Base-by-base conservation (phyloP, 306 rosid genomes). In the Psophocarpus tetragonolobus region DNA sequence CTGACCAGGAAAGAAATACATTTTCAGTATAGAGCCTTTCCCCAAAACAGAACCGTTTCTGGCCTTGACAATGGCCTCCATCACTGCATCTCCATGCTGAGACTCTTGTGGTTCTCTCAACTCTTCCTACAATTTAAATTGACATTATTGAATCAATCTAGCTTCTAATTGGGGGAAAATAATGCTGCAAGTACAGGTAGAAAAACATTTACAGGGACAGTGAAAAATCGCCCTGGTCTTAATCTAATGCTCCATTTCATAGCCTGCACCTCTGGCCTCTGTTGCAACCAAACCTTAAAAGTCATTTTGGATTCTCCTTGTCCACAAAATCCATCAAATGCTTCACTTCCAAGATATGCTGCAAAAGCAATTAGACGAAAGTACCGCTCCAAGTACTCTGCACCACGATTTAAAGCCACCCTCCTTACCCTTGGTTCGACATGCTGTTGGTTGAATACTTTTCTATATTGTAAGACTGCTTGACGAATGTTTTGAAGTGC, bases 1-100 rank as follows among this genome's bases (percentile, higher is more conserved):
- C 82, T 88, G 95, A 79, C 97, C 97, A 54, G 95, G 97, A 84
- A 92, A 92, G 85, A 92, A 90, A 73, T 92, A 92, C 93, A 92
- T 90, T 87, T 92, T 88, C 80, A 92, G 88, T 61, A 92, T 92
- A 61, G 90, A 90, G 11, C 97, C 97, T 81, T 92, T 88, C 51
- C 95, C 97, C 79, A 92, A 82, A 81, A 90, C 95, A 45, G 91
- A 88, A 48, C 97, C 97, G 14, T 77, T 85, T 51, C 97, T 91
- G 36, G 80, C 79, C 80, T 90, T 92, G 71, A 92, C 88, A 81
- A 88, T 80, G 63, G 92, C 86, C 87, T 92, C 97, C 97, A 92
- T 87, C 76, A 88, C 95, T 41, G 87, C 91, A 84, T 92, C 95
- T 41, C 97, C 97, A 79, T 92, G 92, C 68, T 87, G 94, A 80